Conservation (phyloP, 2,329 filamentous ascomycete genomes). For the Diaporthe sp. region DNA sequence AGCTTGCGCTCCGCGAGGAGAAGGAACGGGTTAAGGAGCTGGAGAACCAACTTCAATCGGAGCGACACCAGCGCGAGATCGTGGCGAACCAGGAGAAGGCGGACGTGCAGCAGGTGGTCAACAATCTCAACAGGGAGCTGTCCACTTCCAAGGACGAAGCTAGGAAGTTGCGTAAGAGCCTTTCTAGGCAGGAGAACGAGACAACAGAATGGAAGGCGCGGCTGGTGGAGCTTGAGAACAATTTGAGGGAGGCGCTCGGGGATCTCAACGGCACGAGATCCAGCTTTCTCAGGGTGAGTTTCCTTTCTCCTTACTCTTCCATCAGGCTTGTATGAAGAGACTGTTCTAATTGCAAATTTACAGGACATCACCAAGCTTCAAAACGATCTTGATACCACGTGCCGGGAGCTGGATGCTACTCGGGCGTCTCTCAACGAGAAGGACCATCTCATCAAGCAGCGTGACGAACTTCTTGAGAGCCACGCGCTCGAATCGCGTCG, state of each 20-base stretch:
- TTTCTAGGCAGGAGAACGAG: conserved; percentile 88
- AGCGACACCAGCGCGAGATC: conserved; percentile 87
- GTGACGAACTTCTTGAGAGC: conserved; percentile 87
- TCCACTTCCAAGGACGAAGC: conserved; percentile 87
- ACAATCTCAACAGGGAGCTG: conserved; percentile 89
- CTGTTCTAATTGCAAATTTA: conserved; percentile 15
- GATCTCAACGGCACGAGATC: conserved; percentile 89
- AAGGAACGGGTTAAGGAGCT: conserved; percentile 80
- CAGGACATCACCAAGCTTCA: conserved; percentile 81
- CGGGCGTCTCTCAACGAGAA: conserved; percentile 87
- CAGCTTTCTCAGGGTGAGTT: conserved; percentile 79
- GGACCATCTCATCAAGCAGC: conserved; percentile 88
- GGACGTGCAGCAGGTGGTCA: conserved; percentile 92
- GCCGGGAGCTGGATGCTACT: conserved; percentile 82
- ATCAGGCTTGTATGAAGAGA: neutral
- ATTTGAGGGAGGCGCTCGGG: conserved; percentile 85
- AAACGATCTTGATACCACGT: conserved; percentile 84
- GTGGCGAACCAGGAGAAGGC: conserved; percentile 91
- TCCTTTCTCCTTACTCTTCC: neutral
- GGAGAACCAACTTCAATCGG: conserved; percentile 79
- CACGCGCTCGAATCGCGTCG: conserved; percentile 88
- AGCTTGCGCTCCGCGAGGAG: conserved; percentile 84
- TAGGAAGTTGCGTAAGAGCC: conserved; percentile 81
- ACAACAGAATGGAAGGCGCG: conserved; percentile 92
- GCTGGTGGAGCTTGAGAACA: conserved; percentile 88